phyloP scores from a whole-genome alignment of 1,139 yeast genomes.

The Geotrichum candidum region DNA sequence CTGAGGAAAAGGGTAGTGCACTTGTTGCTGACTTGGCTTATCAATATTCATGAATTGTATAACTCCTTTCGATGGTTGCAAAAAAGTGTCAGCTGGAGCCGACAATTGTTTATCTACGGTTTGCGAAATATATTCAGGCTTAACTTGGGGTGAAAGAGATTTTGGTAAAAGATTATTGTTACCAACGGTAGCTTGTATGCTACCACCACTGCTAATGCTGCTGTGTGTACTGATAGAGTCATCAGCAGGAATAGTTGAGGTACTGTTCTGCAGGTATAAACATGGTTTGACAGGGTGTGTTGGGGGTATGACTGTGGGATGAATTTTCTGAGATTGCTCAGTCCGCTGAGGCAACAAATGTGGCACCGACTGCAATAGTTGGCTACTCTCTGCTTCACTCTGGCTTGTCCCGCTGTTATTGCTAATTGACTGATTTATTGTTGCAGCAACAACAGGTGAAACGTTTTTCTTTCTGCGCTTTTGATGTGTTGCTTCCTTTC shows the following conservation, averaged over 20 bases:
- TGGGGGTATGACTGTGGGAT: background rate
- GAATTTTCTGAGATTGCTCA: background rate
- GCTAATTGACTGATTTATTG: background rate
- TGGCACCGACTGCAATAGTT: background rate
- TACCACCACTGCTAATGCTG: background rate
- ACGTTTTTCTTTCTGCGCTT: slow-evolving; percentile 18
- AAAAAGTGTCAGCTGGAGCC: background rate
- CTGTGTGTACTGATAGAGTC: background rate
- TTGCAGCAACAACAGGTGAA: background rate
- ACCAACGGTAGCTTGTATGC: background rate
- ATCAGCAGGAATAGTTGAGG: background rate
- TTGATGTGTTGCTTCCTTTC: slow-evolving; percentile 29
- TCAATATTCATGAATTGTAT: background rate
- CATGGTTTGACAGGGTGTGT: background rate
- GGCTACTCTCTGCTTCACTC: background rate
- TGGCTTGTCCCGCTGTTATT: background rate
- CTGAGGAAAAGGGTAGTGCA: background rate
- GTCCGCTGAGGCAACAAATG: background rate
- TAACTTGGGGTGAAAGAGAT: background rate
- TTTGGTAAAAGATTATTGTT: background rate
- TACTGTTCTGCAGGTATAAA: background rate
- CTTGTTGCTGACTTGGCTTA: background rate
- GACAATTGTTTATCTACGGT: background rate
- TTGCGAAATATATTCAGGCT: background rate
- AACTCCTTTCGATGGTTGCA: background rate